A percentile compares a stretch with the other conserved stretches of the same genome.
Evolutionary conservation across 2,329 filamentous ascomycete species (phyloP).

Genomic region (Botrytis aclada): DNA sequence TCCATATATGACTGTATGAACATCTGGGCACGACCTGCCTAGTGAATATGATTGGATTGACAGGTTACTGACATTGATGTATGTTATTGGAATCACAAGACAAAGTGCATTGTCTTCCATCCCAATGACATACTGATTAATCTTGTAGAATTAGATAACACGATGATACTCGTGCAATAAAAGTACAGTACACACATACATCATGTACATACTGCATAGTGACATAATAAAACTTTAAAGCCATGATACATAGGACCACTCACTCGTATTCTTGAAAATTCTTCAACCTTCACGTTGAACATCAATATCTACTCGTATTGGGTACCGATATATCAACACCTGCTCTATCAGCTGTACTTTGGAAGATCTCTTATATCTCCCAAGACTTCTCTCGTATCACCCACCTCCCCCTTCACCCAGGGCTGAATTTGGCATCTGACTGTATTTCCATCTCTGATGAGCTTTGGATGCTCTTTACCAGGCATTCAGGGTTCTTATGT

Average conservation of each 20-base stretch:
- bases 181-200: neutral
- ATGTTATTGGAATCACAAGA: neutral
- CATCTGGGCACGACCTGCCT: neutral
- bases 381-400: neutral
- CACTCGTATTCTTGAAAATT: neutral
- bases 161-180: too few relatives aligned
- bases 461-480: neutral
- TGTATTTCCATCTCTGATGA: neutral
- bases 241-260: neutral
- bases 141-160: neutral
- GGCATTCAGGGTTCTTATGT: neutral
- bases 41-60: neutral
- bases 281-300: neutral
- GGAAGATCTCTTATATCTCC: neutral
- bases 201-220: neutral
- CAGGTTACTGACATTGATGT: neutral
- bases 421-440: slow-evolving; percentile 8
- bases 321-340: neutral
- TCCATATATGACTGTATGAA: neutral
- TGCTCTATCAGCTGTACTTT: neutral
- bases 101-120: neutral
- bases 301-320: neutral
- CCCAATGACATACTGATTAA: too few relatives aligned
- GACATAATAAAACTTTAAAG: neutral
- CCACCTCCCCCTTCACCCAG: neutral